Base-by-base conservation (phyloP, 345 rosid genomes). In the Toxicodendron radicans region DNA sequence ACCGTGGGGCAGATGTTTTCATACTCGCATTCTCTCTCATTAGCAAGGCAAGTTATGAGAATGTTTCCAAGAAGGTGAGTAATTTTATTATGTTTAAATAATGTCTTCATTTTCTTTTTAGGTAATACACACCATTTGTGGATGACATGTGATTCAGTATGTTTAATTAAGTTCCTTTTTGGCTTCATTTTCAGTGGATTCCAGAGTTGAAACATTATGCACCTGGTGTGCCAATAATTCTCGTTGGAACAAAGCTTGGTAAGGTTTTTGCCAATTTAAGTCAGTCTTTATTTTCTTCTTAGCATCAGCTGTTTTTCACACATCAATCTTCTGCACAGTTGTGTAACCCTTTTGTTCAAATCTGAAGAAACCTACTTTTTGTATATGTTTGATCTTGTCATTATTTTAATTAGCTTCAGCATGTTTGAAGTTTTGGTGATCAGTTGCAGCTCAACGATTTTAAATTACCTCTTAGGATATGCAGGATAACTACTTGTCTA, bases 1-100 rank as follows among this genome's bases (percentile, higher is more conserved):
- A 95, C 54, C 97, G 96, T 56, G 99, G 97, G 38, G 99, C 98
- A 17, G 99, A 92, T 81, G 98, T 95, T 73, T 95, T 95, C 84
- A 88, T 95, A 20, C 89, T 95, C 81, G 97, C 97, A 16, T 92
- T 92, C 83, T 92, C 99, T 75, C 91, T 95, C 66, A 93, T 95
- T 80, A 95, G 98, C 92, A 95, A 93, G 85, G 99, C 99, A 74
- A 95, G 99, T 84, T 93, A 93, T 79, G 99, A 95, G 83, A 95
- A 95, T 75, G 92, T 93, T 52, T 87, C 96, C 75, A 95, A 95
- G 80, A 95, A 95, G 96, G 99, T 92, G 58, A 6, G 32, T 45
- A 43, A 51, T 13, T 70, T 53, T 68, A 57, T 16, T 9, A 38
- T 56, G 6, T 54, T 11, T 21, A 35, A n/a, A 38, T 23, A 16